Evolutionary conservation across 169 alveolate genomes (phyloP).

Genomic region (Toxoplasma gondii): DNA sequence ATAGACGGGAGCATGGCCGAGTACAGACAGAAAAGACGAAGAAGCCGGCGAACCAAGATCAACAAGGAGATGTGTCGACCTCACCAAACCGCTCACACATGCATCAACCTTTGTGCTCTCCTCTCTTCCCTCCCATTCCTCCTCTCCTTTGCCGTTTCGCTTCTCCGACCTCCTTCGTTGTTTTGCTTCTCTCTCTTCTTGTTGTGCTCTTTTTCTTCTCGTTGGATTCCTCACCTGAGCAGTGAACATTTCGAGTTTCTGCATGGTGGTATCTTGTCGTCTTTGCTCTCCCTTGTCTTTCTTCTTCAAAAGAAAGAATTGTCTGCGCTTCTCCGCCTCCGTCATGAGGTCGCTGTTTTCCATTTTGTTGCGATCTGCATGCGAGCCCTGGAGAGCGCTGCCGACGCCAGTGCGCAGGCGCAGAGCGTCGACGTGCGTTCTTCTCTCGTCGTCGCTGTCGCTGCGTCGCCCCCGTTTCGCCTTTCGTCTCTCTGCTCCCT

Average conservation of each 20-base stretch:
- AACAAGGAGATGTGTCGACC: no score
- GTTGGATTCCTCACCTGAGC: constrained; percentile 29
- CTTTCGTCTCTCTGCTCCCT: background rate
- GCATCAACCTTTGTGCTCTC: no score
- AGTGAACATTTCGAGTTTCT: constrained; percentile 49
- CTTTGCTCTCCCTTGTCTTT: background rate
- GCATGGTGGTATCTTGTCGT: constrained; percentile 42
- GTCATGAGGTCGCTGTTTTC: constrained; percentile 44
- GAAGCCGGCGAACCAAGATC: no score
- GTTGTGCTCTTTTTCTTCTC: background rate
- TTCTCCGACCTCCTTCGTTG: background rate
- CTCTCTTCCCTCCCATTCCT: background rate
- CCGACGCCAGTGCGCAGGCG: background rate
- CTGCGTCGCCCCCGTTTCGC: background rate
- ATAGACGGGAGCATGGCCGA: no score
- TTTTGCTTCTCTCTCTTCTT: background rate
- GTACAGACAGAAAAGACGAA: no score
- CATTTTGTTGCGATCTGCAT: background rate
- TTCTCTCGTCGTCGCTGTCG: background rate
- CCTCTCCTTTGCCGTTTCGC: background rate
- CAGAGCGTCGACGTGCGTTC: background rate
- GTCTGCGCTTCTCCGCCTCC: constrained; percentile 49
- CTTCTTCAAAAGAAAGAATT: constrained; percentile 36
- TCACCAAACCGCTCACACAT: no score
- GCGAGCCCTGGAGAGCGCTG: background rate